These are phyloP conservation scores for Trametes pubescens DNA, from an alignment of 1,284 basidiomycete genomes.

Conservation along the genomic window DNA sequence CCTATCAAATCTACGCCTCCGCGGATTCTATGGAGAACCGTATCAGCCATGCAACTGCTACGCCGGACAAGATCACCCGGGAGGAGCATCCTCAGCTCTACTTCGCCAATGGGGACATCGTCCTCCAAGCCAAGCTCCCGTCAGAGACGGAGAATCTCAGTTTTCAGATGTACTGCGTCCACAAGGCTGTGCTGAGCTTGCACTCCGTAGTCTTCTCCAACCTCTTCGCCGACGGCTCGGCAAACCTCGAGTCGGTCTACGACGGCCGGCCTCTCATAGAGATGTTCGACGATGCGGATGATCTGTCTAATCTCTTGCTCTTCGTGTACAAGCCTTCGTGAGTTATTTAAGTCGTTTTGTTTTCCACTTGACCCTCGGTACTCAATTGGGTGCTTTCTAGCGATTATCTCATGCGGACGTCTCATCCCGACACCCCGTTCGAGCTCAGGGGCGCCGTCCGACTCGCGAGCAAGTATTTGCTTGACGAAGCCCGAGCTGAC, in stretches of 20 bases:
- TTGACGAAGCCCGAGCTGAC: neutral
- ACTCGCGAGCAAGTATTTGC: neutral
- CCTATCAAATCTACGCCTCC: no score
- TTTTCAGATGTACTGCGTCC: conserved; percentile 62
- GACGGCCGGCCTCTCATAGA: conserved; percentile 26
- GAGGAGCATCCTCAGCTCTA: neutral
- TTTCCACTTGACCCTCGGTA: neutral
- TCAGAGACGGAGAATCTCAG: neutral
- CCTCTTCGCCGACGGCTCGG: conserved; percentile 64
- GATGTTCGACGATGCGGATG: conserved; percentile 20
- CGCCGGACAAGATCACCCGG: no score
- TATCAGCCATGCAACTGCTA: no score
- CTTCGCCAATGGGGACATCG: neutral
- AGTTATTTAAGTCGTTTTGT: neutral
- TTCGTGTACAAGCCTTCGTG: neutral
- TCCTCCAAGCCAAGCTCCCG: neutral
- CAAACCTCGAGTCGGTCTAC: conserved; percentile 2
- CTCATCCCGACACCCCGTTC: neutral
- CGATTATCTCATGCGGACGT: neutral
- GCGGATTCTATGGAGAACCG: no score
- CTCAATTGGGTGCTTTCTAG: no score
- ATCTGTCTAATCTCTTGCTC: neutral
- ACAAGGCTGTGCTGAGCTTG: conserved; percentile 53
- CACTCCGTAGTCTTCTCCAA: conserved; percentile 72
- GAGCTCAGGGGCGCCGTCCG: neutral